Percentiles rank a stretch among this genome's conserved stretches.
phyloP scores from a whole-genome alignment of 495 filamentous ascomycete genomes.

The Recurvomyces mirabilis region DNA sequence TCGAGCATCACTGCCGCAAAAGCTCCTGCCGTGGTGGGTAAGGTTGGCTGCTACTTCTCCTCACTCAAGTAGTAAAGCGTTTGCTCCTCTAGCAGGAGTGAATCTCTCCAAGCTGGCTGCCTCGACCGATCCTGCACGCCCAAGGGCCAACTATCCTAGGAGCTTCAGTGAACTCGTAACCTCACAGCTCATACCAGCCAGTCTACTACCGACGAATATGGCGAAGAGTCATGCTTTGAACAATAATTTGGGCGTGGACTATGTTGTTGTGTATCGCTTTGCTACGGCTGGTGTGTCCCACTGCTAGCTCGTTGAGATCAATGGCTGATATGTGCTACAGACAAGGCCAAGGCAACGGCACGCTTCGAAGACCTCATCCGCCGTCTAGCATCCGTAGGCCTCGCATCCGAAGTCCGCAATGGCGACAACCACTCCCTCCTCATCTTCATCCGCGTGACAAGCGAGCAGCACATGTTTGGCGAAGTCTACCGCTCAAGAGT shows the following conservation, averaged over 20 bases:
- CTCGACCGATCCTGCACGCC: slow-evolving; percentile 1
- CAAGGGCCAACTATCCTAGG: not conserved
- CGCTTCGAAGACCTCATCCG: slow-evolving; percentile 66
- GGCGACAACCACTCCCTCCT: slow-evolving; percentile 68
- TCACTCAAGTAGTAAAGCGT: too few species aligned
- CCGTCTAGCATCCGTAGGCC: slow-evolving; percentile 58
- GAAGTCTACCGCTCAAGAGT: slow-evolving; percentile 53
- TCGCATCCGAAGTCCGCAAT: slow-evolving; percentile 74
- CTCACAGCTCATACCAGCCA: slow-evolving; percentile 5
- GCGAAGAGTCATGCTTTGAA: slow-evolving; percentile 31
- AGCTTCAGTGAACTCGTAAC: slow-evolving; percentile 13
- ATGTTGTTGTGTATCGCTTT: slow-evolving; percentile 77
- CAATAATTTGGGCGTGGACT: slow-evolving; percentile 70
- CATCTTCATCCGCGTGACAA: slow-evolving; percentile 70
- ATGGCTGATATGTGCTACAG: slow-evolving; percentile 33
- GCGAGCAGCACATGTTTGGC: slow-evolving; percentile 46
- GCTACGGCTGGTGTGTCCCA: slow-evolving; percentile 45
- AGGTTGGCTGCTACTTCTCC: not conserved
- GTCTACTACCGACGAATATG: slow-evolving; percentile 12
- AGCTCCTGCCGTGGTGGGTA: slow-evolving; percentile 2
- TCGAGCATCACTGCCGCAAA: too few species aligned
- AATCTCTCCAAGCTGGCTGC: too few species aligned
- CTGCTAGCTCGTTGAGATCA: not conserved
- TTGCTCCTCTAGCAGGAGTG: too few species aligned
- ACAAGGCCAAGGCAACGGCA: slow-evolving; percentile 52